Conservation (phyloP, 176 grass and related monocot genomes). For the Eremochloa ophiuroides region DNA sequence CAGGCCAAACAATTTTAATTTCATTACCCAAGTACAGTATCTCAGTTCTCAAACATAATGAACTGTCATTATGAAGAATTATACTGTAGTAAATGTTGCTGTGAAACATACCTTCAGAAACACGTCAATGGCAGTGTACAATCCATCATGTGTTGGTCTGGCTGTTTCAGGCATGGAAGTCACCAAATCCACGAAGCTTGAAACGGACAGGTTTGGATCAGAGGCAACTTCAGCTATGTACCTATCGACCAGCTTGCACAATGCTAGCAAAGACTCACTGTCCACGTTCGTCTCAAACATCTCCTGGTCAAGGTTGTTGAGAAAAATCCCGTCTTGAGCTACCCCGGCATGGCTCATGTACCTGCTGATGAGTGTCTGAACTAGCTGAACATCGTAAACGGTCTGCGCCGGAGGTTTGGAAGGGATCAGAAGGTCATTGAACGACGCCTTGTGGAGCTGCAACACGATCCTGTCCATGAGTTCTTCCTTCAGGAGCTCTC, state of each 20-base stretch:
- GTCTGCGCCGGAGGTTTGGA: slow-evolving; percentile 40
- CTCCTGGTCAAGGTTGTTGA: slow-evolving; percentile 32
- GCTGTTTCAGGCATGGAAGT: slow-evolving; percentile 55
- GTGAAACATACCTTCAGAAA: slow-evolving; percentile 56
- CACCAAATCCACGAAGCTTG: slow-evolving; percentile 46
- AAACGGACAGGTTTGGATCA: slow-evolving; percentile 55
- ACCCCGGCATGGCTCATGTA: slow-evolving; percentile 35
- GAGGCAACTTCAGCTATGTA: slow-evolving; percentile 54
- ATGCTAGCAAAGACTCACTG: slow-evolving; percentile 33
- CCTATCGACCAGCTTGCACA: slow-evolving; percentile 53
- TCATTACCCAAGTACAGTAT: no score
- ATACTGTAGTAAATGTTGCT: neutral
- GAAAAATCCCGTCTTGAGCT: slow-evolving; percentile 26
- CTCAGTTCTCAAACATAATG: neutral
- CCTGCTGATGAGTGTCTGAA: slow-evolving; percentile 46
- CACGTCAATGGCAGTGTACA: slow-evolving; percentile 64
- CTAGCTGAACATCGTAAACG: slow-evolving; percentile 42
- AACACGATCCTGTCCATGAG: slow-evolving; percentile 61
- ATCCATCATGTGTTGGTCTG: slow-evolving; percentile 46
- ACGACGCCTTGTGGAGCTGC: slow-evolving; percentile 63
- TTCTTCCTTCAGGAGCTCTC: slow-evolving; percentile 59
- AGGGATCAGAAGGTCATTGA: slow-evolving; percentile 75
- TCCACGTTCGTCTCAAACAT: slow-evolving; percentile 34
- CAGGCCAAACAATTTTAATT: neutral
- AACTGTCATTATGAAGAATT: neutral